Conservation (phyloP, 495 filamentous ascomycete genomes). For the Aspergillus sclerotioniger region DNA sequence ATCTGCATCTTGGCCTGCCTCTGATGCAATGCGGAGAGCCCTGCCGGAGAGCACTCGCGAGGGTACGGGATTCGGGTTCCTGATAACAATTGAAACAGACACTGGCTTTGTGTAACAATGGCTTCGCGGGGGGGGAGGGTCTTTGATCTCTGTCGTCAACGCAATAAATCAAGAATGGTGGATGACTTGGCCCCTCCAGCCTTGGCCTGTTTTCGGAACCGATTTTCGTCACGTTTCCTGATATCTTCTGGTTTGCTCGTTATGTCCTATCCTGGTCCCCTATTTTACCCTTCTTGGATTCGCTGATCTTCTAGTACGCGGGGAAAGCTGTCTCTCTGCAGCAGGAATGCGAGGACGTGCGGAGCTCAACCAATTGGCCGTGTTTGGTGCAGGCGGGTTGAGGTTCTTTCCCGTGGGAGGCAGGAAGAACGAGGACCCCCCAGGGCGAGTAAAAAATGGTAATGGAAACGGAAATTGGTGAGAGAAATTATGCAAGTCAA, state of each 20-base stretch:
- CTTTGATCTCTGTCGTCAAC: conserved; percentile 12
- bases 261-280: conserved; percentile 14
- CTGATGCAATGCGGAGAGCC: conserved; percentile 46
- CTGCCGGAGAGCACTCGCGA: conserved; percentile 47
- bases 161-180: conserved; percentile 11
- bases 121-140: conserved; percentile 16
- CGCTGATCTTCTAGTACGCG: conserved; percentile 40
- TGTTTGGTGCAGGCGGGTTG: conserved; percentile 8
- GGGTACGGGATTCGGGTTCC: conserved; percentile 26
- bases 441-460: conserved; percentile 13
- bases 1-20: conserved; percentile 52
- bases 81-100: conserved; percentile 42
- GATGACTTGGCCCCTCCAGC: conserved; percentile 16
- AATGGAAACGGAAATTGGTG: conserved; percentile 16
- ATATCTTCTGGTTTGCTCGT: conserved; percentile 11
- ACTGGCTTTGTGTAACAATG: conserved; percentile 38
- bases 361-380: conserved; percentile 37
- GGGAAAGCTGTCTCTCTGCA: conserved; percentile 42
- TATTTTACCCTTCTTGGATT: conserved; percentile 33
- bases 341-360: conserved; percentile 30
- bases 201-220: conserved; percentile 13
- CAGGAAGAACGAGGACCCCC: conserved; percentile 19
- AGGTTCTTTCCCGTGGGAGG: conserved; percentile 14
- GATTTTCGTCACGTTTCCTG: conserved; percentile 17
- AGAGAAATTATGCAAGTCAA: conserved; percentile 23